Base-by-base conservation (phyloP, 2,329 filamentous ascomycete genomes). In the Sclerotinia borealis region DNA sequence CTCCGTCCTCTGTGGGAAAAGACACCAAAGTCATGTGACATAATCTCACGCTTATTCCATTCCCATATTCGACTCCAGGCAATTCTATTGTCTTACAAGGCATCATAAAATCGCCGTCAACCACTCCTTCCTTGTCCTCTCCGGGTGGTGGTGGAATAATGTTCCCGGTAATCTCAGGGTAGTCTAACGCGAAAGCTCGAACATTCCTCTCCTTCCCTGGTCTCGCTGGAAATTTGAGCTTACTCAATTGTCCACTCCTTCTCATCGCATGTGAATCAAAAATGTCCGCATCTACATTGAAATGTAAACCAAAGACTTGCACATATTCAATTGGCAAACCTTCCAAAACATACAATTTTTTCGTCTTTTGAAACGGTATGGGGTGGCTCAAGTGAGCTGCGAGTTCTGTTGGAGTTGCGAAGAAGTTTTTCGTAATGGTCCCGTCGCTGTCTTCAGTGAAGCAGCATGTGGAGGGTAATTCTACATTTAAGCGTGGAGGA, bases 21-120 rank as follows among this genome's bases (percentile, higher is more conserved):
- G 36, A 61, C 10, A 27, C 34, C 4, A 61, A 5, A 52, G 59
- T 61, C 37, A 61, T 37, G 27, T 52, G 48, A 50, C 48, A 61
- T 17, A 52, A 36, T 13, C 13, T 61, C 1, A 61, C 29, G 15
- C 43, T 34, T 11, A 52, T 5, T 54, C 13, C 34, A 39, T 54
- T 39, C 13, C 22, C 25, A 19, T 34, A 25, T 15, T 37, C 15
- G 22, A 22, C 17, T 49, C 41, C 17, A 7, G 36, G 17, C 17
- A 59, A 17, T 7, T n/a, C 22, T 27, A 48, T 36, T 3, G 56
- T 49, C 34, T 59, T 13, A 39, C 31, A 49, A 2, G 56, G 56
- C 13, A 48, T 11, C 59, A 61, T 52, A 22, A 61, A 52, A 43
- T 52, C 37, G 17, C n/a, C 37, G 17, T 15, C 47, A 36, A 19